Evolutionary conservation across 306 rosid genomes (phyloP), one percentile per base, ranked within the genome.

Genomic region (Astragalus membranaceus): DNA sequence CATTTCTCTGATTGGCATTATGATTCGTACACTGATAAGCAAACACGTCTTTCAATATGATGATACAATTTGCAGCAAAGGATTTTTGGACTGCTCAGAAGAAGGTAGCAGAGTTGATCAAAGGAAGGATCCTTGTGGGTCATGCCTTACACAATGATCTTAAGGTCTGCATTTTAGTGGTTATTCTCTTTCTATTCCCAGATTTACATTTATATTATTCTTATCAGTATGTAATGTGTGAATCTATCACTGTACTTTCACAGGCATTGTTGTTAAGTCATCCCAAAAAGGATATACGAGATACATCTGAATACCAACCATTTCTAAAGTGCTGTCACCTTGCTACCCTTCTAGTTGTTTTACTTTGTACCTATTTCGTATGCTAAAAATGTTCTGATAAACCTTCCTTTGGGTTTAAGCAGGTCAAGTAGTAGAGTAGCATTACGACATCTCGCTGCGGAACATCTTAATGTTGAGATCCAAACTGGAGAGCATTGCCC

Each of bases 401-500:
- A 26, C 15, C 69, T 37, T 32, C 50, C 1, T 42, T 46, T 61
- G 77, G 69, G 82, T 87, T 79, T 67, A 51, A 69, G 47, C 88
- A 87, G 97, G 72, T 81, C 83, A 62, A 82, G 84, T 53, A 43
- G 78, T 50, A 85, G 72, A 67, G 81, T 85, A 72, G 92, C 96
- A 8, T 92, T 91, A 41, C 88, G 91, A 49, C 95, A 89, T 86
- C 95, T 95, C 11, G 91, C 96, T 43, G 78, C 83, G 0, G 92
- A 89, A 81, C 75, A 79, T 86, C 97, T 91, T 39, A 83, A 86
- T 12, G 97, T 78, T 29, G 70, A 82, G 74, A 94, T 94, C 79
- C 99, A 94, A 80, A 76, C 84, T 43, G 95, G 97, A 72, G 97
- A 94, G 84, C 99, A 94, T 77, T 94, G 97, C 57, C 92, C 97